Base-by-base conservation (phyloP, 768 basidiomycete genomes). In the Tulasnella sp. region DNA sequence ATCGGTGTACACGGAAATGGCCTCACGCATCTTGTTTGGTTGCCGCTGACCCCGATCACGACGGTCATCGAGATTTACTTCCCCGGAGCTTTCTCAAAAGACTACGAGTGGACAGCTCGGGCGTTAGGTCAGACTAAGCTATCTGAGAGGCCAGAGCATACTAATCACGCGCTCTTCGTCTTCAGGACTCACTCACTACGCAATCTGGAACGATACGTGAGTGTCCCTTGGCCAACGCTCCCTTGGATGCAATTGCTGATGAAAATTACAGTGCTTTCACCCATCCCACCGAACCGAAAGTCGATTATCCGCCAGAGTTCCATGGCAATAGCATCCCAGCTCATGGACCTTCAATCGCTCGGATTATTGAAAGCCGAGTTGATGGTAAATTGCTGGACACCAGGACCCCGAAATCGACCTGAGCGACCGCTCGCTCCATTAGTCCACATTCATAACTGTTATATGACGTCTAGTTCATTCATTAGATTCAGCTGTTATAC, bases 61-160 rank as follows among this genome's bases (percentile, higher is more conserved):
- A 90, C 92, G 4, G 92, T 96, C 36, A 91, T 96, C 78, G 93
- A 96, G 83, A 88, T 96, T 17, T 93, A 95, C 83, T 91, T 86
- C 80, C 93, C 93, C 0, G 85, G 83, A 3, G 94, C 93, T 0
- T 95, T 93, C 81, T 90, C 93, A 37, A 90, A 92, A 80, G 94
- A 95, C 80, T 95, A 95, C 81, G 89, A 93, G 79, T 96, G 93
- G 90, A 94, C 93, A 0, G 82, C 90, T 7, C 83, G 87, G 40
- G 89, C 92, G 0, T 82, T 95, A 17, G 92, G 92, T 7, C 15
- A 25, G 58, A 64, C 58, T 14, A 3, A 6, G 90, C 92, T 86
- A 85, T 82, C 19, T 89, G 58, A 19, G 6, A 64, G 14, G 11
- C 31, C 4, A 25, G 31, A 64, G 0, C 15, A 12, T 64, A 11